Evolutionary conservation across 352 stramenopile species (phyloP), one percentile per base, ranked within the genome.

Genomic region (Phytophthora rubi): DNA sequence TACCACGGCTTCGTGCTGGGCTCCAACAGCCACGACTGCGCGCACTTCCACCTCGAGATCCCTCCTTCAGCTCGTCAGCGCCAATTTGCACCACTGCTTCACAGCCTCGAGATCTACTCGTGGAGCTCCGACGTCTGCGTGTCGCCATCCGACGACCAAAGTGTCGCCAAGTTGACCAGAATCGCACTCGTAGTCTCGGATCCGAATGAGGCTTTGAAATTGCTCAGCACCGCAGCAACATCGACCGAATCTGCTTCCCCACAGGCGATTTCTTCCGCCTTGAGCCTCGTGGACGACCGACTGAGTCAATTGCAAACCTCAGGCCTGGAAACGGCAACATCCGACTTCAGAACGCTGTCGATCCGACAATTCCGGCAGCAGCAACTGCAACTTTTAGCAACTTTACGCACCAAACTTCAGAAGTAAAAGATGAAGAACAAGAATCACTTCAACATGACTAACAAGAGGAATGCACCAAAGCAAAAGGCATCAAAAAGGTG

Each of bases 1-100:
- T 98, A 96, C 71, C 94, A 98, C 72, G 94, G 94, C 35, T 98
- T 98, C 58, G 83, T 91, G 21, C 70, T 98, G 60, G 59, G 59
- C 59, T 45, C 16, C 21, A 98, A 98, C 76, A 80, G 70, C 18
- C 72, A 96, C 75, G 92, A 98, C 65, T 98, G 92, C 60, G 85
- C 89, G 7, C 83, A 92, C 58, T 73, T 93, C 33, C 73, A 77
- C 37, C 54, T 94, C 10, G 52, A 85, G 21, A 53, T 88, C 6
- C 63, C 66, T 15, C 3, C n/a, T 66, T 9, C 52, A 44, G 35
- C 54, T 47, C 60, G 53, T 6, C 53, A 74, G 10, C 55, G 45
- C 13, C 30, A 53, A 12, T 63, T 82, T 28, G 63, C 77, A 18
- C n/a, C 56, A n/a, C 12, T 77, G 13, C 49, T 81, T 28, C 66